Base-by-base conservation (phyloP, 192 early-diverging fungal genomes). In the Thamnidium elegans region DNA sequence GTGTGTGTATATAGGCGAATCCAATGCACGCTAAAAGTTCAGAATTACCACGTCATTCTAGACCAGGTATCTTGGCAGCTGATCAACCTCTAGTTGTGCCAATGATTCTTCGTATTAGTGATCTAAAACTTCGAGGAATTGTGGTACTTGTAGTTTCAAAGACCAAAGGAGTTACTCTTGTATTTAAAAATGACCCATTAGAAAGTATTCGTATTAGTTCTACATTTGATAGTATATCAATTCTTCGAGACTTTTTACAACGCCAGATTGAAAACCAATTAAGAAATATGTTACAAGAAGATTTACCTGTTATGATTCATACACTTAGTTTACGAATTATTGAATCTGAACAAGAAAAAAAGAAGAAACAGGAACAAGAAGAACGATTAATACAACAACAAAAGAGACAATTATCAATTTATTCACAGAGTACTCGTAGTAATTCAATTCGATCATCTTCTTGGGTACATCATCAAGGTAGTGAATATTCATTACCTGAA, bases 171-270 rank as follows among this genome's bases (percentile, higher is more conserved):
- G 89, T 98, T 23, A 98, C 96, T 0, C 81, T 99, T 50, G 94
- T 93, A 15, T 98, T 99, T 69, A 95, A 97, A 68, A 98, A 94
- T 69, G 96, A 98, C 66, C 96, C 97, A 10, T 71, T 99, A 23
- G 95, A 98, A 48, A 89, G 86, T 0, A 90, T 99, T 9, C 84
- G 91, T 55, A 94, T 99, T 44, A 91, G 89, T 62, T 96, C 94
- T n/a, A 97, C 97, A 1, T 99, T 99, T 72, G 97, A 99, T 66
- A 86, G 89, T 67, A 87, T 98, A 36, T 86, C 92, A 17, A 90
- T 86, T 39, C 91, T 99, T 45, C 83, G 92, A 47, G 71, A 86
- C 3, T 92, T 97, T 75, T 71, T 99, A 45, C 95, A 97, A 78
- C 71, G 78, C 8, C 88, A 94, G 62, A 99, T 99, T 50, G 94